Conservation (phyloP, 2,329 filamentous ascomycete genomes). For the Xylaria sp. region DNA sequence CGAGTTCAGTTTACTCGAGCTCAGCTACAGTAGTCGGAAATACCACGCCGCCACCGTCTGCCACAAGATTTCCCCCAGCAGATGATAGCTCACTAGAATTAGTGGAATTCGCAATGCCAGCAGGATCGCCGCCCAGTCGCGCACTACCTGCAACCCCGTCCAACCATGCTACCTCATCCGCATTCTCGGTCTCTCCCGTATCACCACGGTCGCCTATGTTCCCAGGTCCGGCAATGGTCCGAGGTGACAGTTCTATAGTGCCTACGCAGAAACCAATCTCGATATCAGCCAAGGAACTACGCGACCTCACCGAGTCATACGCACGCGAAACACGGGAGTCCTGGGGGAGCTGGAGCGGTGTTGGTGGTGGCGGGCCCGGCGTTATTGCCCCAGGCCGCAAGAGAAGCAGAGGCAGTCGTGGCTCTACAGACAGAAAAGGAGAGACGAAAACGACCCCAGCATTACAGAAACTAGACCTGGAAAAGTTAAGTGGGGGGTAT, state of each 20-base stretch:
- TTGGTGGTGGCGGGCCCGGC: conserved; percentile 42
- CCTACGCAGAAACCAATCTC: conserved; percentile 30
- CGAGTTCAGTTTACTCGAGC: conserved; percentile 38
- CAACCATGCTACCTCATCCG: conserved; percentile 35
- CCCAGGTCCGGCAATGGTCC: conserved; percentile 32
- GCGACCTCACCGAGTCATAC: conserved; percentile 50
- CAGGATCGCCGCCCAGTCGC: conserved; percentile 59
- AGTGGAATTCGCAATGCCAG: conserved; percentile 50
- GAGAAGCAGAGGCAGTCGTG: conserved; percentile 34
- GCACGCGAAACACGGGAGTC: conserved; percentile 49
- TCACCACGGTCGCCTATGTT: conserved; percentile 45
- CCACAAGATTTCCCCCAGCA: conserved; percentile 51
- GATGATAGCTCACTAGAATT: conserved; percentile 53
- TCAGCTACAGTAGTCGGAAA: conserved; percentile 34
- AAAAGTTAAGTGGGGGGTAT: conserved; percentile 45
- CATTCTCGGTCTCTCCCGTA: conserved; percentile 33
- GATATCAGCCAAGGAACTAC: conserved; percentile 46
- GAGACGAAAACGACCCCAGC: conserved; percentile 27
- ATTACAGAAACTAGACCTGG: conserved; percentile 44
- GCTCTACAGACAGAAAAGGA: conserved; percentile 33
- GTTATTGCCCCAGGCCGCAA: conserved; percentile 32
- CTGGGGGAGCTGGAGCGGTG: conserved; percentile 52
- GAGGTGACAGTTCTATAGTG: conserved; percentile 20
- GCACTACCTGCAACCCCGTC: conserved; percentile 53
- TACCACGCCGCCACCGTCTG: conserved; percentile 47